Percentiles rank a stretch among this genome's conserved stretches.
Evolutionary conservation across 2,329 filamentous ascomycete genomes (phyloP).

Genomic region (Lasiodiplodia theobromae): DNA sequence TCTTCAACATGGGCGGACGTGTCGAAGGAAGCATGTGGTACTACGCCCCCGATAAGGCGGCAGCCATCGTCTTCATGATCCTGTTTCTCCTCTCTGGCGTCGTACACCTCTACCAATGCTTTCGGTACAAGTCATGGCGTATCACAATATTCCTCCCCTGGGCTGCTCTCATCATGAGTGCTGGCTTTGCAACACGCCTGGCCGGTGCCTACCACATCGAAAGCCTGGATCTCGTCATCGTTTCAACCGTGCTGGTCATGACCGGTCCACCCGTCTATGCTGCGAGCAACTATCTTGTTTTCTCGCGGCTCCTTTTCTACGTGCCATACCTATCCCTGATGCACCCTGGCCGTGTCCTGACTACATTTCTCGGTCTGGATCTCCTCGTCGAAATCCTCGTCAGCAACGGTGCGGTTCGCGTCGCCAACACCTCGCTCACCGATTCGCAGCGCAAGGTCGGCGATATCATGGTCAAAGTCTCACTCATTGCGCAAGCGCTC

Average conservation of each 20-base stretch:
- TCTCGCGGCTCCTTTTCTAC: constrained; percentile 67
- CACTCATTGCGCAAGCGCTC: constrained; percentile 59
- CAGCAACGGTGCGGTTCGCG: constrained; percentile 58
- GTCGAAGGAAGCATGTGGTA: constrained; percentile 45
- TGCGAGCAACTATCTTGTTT: constrained; percentile 65
- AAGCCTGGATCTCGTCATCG: constrained; percentile 49
- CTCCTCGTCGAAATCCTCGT: constrained; percentile 59
- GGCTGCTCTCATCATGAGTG: constrained; percentile 62
- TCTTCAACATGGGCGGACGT: constrained; percentile 11
- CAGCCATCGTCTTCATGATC: constrained; percentile 61
- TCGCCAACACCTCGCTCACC: constrained; percentile 50
- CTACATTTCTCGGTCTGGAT: constrained; percentile 63
- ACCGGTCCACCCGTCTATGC: constrained; percentile 65
- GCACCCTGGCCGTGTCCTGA: constrained; percentile 65
- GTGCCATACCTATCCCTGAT: constrained; percentile 66
- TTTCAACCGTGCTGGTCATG: constrained; percentile 40
- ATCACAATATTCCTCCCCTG: constrained; percentile 63
- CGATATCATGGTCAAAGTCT: constrained; percentile 56
- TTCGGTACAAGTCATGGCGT: constrained; percentile 64
- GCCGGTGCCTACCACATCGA: constrained; percentile 60
- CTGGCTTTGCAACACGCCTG: constrained; percentile 63
- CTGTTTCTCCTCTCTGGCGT: constrained; percentile 56
- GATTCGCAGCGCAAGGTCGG: constrained; percentile 50
- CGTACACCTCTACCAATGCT: constrained; percentile 62
- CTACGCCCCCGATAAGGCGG: constrained; percentile 63